A percentile compares a stretch with the other conserved stretches of the same genome.
phyloP scores from a whole-genome alignment of 2,329 filamentous ascomycete species.

The Trichoderma semiorbis region DNA sequence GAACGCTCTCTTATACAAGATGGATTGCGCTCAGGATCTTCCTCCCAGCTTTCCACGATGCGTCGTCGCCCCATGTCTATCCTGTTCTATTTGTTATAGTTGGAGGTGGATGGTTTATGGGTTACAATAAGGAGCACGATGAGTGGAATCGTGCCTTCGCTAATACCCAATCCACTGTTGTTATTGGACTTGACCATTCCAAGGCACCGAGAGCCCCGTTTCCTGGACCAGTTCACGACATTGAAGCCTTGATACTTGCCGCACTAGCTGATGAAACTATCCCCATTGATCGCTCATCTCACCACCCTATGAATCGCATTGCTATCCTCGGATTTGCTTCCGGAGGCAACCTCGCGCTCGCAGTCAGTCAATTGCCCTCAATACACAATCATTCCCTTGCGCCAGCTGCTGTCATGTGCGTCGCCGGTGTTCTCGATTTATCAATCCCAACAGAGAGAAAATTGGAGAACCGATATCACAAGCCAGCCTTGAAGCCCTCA shows the following conservation, averaged over 20 bases:
- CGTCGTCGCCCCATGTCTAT: background rate
- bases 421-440: background rate
- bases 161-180: background rate
- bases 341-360: background rate
- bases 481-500: background rate
- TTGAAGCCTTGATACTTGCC: background rate
- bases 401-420: background rate
- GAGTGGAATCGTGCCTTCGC: background rate
- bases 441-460: background rate
- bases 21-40: background rate
- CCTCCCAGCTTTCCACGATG: background rate
- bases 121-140: background rate
- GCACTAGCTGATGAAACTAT: background rate
- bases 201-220: background rate
- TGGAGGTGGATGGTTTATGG: background rate
- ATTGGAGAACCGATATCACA: background rate
- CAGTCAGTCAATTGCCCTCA: background rate
- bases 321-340: background rate
- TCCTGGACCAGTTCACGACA: background rate
- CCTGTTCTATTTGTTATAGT: background rate
- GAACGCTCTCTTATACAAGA: background rate
- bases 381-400: background rate
- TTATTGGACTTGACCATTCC: background rate
- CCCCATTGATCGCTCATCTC: background rate
- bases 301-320: background rate